Percentiles rank a stretch among this genome's conserved stretches.
Evolutionary conservation across 2,329 filamentous ascomycete species (phyloP).

Genomic region (Chaetomium sp.): DNA sequence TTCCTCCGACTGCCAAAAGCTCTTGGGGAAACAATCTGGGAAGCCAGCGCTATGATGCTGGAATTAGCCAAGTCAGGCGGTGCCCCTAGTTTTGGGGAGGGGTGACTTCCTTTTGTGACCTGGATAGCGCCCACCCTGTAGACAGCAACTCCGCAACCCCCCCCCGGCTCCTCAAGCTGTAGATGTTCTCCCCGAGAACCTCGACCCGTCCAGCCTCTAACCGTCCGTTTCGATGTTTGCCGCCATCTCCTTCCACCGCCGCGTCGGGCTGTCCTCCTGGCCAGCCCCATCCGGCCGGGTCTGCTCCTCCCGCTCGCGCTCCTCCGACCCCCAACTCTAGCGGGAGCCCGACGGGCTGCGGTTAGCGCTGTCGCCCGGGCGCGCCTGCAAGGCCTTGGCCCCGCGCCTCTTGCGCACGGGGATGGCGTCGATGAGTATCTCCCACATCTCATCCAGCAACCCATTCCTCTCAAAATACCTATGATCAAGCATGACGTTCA

Average conservation of each 20-base stretch:
- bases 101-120: no score
- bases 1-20: not conserved
- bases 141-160: not conserved
- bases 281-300: not conserved
- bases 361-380: no score
- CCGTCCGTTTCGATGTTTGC: not conserved
- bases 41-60: no score
- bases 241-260: not conserved
- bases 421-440: not conserved
- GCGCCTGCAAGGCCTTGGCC: not conserved
- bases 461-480: not conserved
- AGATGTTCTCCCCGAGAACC: not conserved
- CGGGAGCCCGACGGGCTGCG: no score
- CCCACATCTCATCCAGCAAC: not conserved
- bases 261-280: not conserved
- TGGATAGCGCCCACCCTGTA: no score
- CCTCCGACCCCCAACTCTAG: no score
- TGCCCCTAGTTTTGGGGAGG: no score
- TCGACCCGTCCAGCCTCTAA: not conserved
- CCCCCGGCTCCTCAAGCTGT: not conserved
- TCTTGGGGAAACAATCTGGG: not conserved
- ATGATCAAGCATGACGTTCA: not conserved
- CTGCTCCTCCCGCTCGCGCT: no score
- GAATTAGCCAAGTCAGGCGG: no score
- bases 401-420: not conserved